Base-by-base conservation (phyloP, 768 basidiomycete species). In the Termitomyces sp. region DNA sequence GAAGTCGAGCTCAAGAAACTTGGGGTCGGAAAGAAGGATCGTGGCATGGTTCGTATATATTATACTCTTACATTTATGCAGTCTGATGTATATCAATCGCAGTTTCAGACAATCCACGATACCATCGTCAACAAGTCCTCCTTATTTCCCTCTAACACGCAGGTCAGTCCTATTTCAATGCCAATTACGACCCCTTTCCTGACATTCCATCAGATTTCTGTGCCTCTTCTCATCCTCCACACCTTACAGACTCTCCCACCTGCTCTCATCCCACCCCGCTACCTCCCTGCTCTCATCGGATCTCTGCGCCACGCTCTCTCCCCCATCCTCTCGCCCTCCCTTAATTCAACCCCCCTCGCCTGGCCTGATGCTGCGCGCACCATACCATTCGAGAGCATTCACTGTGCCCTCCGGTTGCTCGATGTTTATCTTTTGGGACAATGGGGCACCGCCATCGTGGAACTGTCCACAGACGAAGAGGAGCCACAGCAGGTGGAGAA, bases 371-470 rank as follows among this genome's bases (percentile, higher is more conserved):
- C 68, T 2, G 60, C 67, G 15, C 48, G 59, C 1, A 38, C 60
- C 2, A 59, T 70, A 15, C 73, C 79, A 5, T 72, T 83, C 42
- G 72, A 76, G 17, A 82, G 80, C 67, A 73, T 86, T 3, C 79
- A 84, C 63, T 77, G 83, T 36, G 83, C 86, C 63, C 75, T 92
- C 38, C 76, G 77, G 20, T 73, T 91, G 1, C 66, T 92, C 9
- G 90, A 92, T 64, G 75, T 80, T 1, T 87, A 81, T 68, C 77
- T 92, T 1, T 72, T 91, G 9, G 83, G 80, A 1, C 80, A 82
- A 47, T 90, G 87, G 87, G 67, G 64, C 8, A 56, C 64, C 5
- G 54, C 56, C 31, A 52, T 50, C 3, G 17, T 60, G 42, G 63
- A 42, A 40, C 12, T 29, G 7, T 63, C 54, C 17, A 64, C 63